phyloP scores from a whole-genome alignment of 305 asterid genomes.

The Rubia balearica region DNA sequence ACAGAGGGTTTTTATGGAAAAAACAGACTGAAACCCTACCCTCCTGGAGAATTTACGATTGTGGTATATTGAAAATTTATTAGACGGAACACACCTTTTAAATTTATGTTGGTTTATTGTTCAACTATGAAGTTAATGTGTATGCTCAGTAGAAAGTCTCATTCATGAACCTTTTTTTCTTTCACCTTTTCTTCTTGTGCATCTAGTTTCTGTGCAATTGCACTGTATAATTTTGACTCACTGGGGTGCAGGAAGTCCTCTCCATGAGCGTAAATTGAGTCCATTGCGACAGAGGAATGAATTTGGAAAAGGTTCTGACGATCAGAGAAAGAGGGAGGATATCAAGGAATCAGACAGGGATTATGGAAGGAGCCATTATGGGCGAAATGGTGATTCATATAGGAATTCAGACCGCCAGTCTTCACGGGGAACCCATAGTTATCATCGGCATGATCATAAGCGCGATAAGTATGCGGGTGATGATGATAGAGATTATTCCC shows the following conservation, averaged over 20 bases:
- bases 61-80: no score
- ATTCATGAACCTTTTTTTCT: neutral
- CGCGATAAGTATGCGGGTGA: slow-evolving; percentile 55
- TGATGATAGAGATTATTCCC: slow-evolving; percentile 53
- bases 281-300: slow-evolving; percentile 47
- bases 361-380: slow-evolving; percentile 35
- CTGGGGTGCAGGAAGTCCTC: slow-evolving; percentile 60
- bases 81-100: no score
- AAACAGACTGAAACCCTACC: no score
- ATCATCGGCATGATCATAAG: slow-evolving; percentile 37
- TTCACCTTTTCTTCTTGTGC: neutral
- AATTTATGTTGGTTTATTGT: neutral
- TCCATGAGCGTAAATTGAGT: slow-evolving; percentile 38
- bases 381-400: slow-evolving; percentile 46
- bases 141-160: neutral
- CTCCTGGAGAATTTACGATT: no score
- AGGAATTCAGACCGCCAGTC: slow-evolving; percentile 55
- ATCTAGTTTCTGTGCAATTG: neutral
- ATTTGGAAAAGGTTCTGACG: slow-evolving; percentile 29
- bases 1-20: no score
- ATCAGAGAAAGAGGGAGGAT: slow-evolving; percentile 47
- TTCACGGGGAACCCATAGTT: slow-evolving; percentile 42
- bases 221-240: slow-evolving; percentile 20
- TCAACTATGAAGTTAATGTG: neutral
- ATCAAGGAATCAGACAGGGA: slow-evolving; percentile 33